Base-by-base conservation (phyloP, 2,329 filamentous ascomycete species). In the Colletotrichum sp. region DNA sequence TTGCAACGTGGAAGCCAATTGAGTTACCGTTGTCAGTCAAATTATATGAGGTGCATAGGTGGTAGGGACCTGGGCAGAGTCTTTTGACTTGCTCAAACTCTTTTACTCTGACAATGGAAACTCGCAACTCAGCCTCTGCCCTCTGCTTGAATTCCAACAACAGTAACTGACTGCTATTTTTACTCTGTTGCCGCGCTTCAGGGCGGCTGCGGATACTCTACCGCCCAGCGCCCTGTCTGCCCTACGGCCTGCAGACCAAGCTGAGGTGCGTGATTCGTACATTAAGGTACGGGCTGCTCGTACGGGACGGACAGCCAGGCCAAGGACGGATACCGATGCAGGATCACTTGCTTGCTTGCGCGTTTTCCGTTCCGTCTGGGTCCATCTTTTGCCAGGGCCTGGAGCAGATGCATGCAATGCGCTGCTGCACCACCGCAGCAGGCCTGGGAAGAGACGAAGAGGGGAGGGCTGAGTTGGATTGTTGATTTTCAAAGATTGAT, bases 331-430 rank as follows among this genome's bases (percentile, higher is more conserved):
- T 75, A 67, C 62, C 52, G 55, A 52, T 52, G 65, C 64, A 66
- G 49, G 16, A 57, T 44, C 21, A 21, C 66, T 65, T 59, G n/a
- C 63, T 68, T 49, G 67, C 62, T 62, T 67, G 69, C 36, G 68
- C 55, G 52, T 64, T 69, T 64, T 72, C 69, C 69, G 64, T 69
- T 64, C 73, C 32, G 73, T 69, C 63, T 73, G 69, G 57, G 36
- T 59, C 59, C 73, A 72, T 72, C 52, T 57, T 57, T 30, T 57
- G 64, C 63, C 52, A 68, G 73, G 63, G 32, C 63, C 28, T 66
- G 34, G 36, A 66, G 62, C 49, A 72, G 67, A 52, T 65, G 60
- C 62, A 63, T 55, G 62, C 68, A 59, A 65, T 66, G 72, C 49
- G 49, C 44, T 59, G 49, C 32, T 34, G 21, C 18, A 55, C 34